Evolutionary conservation across 2,329 filamentous ascomycete genomes (phyloP).

Genomic region (Claviceps africana): DNA sequence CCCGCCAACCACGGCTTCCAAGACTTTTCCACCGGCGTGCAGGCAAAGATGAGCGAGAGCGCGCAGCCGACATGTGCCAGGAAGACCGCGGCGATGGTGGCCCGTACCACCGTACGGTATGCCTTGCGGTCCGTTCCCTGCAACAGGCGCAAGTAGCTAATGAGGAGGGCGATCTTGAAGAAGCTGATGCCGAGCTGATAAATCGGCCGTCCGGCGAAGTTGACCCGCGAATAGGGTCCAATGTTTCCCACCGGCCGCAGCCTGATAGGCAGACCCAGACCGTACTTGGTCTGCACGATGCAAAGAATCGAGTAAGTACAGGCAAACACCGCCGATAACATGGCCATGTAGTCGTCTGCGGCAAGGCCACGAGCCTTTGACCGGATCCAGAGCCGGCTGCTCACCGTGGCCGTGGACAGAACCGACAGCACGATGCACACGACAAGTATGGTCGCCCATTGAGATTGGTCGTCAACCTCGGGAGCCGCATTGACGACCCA

Average conservation of each 20-base stretch:
- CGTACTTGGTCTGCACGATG: constrained; percentile 38
- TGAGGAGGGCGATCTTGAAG: constrained; percentile 40
- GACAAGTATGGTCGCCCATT: constrained; percentile 34
- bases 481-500: constrained; percentile 37
- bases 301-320: constrained; percentile 35
- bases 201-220: constrained; percentile 38
- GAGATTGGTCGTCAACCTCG: constrained; percentile 30
- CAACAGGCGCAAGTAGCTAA: constrained; percentile 38
- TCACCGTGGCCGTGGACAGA: constrained; percentile 28
- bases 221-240: constrained; percentile 31
- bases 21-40: constrained; percentile 31
- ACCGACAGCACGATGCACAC: constrained; percentile 31
- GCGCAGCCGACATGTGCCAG: constrained; percentile 33
- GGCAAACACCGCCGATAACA: constrained; percentile 29
- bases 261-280: constrained; percentile 32
- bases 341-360: constrained; percentile 31
- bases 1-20: constrained; percentile 29
- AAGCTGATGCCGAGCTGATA: constrained; percentile 42
- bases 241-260: constrained; percentile 30
- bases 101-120: constrained; percentile 32
- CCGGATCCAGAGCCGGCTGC: constrained; percentile 27
- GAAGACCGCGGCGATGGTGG: constrained; percentile 28
- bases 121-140: constrained; percentile 29
- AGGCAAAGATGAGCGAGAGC: constrained; percentile 35
- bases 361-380: constrained; percentile 28